A percentile compares a stretch with the other conserved stretches of the same genome.
phyloP scores from a whole-genome alignment of 306 rosid genomes.

The Gillenia trifoliata region DNA sequence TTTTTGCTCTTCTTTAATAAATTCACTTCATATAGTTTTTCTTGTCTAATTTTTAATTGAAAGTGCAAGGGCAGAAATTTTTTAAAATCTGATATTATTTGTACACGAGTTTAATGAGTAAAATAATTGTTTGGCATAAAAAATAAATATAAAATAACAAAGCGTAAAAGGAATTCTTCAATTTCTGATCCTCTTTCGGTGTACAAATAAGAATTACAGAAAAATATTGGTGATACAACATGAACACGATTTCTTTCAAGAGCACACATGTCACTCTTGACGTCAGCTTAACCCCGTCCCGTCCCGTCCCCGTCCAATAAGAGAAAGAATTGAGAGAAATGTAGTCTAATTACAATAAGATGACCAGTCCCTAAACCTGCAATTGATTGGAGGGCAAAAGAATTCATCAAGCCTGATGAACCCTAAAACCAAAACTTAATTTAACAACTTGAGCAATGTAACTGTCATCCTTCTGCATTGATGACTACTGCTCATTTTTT shows the following conservation, averaged over 20 bases:
- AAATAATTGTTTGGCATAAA: background rate
- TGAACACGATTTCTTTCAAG: background rate
- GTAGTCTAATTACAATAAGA: background rate
- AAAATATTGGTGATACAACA: conserved; percentile 22
- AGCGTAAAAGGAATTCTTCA: background rate
- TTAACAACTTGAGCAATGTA: conserved; percentile 1
- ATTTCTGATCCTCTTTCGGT: background rate
- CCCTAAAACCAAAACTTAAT: background rate
- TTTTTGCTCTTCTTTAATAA: no score
- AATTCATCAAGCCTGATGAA: conserved; percentile 13
- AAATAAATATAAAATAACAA: background rate
- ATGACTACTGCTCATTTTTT: conserved; percentile 16
- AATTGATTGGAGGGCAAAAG: background rate
- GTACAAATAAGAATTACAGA: conserved; percentile 19
- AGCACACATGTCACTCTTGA: background rate
- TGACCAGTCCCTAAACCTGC: conserved; percentile 8
- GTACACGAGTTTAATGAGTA: no score
- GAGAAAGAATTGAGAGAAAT: background rate
- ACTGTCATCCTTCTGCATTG: conserved; percentile 9
- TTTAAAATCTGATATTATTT: no score
- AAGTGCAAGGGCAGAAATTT: no score
- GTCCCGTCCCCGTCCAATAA: background rate
- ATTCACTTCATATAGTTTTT: no score
- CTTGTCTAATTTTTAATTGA: no score
- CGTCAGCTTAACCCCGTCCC: background rate